Conservation (phyloP, 1,284 basidiomycete genomes). For the Hymenochaete sp. region DNA sequence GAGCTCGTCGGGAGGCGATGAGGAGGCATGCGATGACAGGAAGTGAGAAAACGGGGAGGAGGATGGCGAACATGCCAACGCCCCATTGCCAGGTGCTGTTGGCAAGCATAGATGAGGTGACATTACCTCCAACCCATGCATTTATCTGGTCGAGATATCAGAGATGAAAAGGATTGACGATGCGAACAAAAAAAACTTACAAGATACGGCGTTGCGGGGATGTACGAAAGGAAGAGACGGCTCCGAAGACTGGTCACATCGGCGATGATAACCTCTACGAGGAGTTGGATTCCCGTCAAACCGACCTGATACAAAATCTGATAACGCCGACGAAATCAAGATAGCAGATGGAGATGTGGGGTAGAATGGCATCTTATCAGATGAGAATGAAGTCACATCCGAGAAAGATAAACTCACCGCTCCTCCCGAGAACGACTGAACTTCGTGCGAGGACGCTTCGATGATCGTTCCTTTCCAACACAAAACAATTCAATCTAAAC, state of each 20-base stretch:
- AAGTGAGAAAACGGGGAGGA: slow-evolving; percentile 29
- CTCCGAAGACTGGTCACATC: slow-evolving; percentile 31
- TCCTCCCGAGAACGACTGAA: slow-evolving; percentile 29
- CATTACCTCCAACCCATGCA: slow-evolving; percentile 30
- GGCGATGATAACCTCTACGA: slow-evolving; percentile 32
- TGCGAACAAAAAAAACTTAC: background rate
- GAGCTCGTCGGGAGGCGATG: slow-evolving; percentile 22
- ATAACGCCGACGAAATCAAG: background rate
- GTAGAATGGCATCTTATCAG: slow-evolving; percentile 2
- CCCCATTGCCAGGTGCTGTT: slow-evolving; percentile 31
- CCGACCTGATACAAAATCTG: slow-evolving; percentile 27
- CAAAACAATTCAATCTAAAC: background rate
- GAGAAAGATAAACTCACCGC: slow-evolving; percentile 22
- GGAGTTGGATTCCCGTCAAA: slow-evolving; percentile 28
- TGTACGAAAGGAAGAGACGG: slow-evolving; percentile 32
- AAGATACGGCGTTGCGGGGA: slow-evolving; percentile 30
- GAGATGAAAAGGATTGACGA: background rate
- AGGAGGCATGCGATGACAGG: slow-evolving; percentile 27
- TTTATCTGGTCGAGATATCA: slow-evolving; percentile 26
- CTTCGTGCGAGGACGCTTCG: slow-evolving; percentile 25
- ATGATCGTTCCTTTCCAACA: slow-evolving; percentile 27
- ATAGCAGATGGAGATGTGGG: too few relatives aligned
- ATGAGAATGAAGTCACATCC: background rate
- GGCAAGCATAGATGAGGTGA: slow-evolving; percentile 25
- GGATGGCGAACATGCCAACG: slow-evolving; percentile 34